Base-by-base conservation (phyloP, 2,329 filamentous ascomycete genomes). In the Aspergillus transmontanensis region DNA sequence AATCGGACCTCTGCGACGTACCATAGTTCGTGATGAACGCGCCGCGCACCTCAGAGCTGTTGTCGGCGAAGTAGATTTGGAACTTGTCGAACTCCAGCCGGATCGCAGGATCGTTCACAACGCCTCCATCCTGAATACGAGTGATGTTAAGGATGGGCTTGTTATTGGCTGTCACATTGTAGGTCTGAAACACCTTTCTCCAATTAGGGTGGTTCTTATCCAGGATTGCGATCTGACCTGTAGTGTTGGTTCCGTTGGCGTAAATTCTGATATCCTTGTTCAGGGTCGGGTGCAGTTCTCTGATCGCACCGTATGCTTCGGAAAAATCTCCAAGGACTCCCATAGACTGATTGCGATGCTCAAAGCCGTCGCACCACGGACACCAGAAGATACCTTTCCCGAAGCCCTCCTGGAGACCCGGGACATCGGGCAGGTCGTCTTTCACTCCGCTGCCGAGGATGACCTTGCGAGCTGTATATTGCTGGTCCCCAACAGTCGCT, bases 331-430 rank as follows among this genome's bases (percentile, higher is more conserved):
- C 81, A 0, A 89, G 70, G 26, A 88, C 76, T 1, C 86, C 86
- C 1, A 89, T 78, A 0, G 79, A 58, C 63, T 88, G 85, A 67
- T 87, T 84, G 0, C 81, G 82, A 69, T 88, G 85, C 73, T 89
- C 86, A 64, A 84, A 79, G 19, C 86, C 86, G 68, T 88, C 86
- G 64, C 86, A 89, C 86, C 86, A 89, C 0, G 85, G 85, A 60
- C 86, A 89, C 85, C 86, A 88, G 75, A 77, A 88, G 58, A 88
- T 82, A 4, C 86, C 86, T 60, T 83, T 80, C 54, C 84, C 85
- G 81, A 84, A 89, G 66, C 82, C 83, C 57, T 86, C 82, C 10
- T 66, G 43, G 0, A 88, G 54, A 1, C 86, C 86, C 0, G 86
- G 85, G 0, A 85, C 87, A 0, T 61, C 21, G 0, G 86, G 85